Evolutionary conservation across 345 rosid genomes (phyloP), one percentile per base, ranked within the genome.

Genomic region (Erysimum cheiranthoides): DNA sequence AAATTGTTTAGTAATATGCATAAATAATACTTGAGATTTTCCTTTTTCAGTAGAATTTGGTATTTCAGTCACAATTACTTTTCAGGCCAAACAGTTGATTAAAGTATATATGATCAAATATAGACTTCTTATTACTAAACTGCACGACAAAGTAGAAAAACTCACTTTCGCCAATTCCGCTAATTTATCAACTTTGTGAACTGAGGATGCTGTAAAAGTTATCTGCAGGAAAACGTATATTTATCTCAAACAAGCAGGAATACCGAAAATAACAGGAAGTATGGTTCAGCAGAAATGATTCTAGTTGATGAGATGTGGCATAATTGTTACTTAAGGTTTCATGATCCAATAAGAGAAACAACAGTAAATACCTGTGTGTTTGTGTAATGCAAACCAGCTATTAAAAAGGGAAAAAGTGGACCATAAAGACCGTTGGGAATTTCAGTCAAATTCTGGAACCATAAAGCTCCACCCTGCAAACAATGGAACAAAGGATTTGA

Each of bases 371-470:
- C 97, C 97, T 92, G 97, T 67, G 90, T 85, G 63, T 89, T 95
- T 46, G 74, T 74, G 77, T 79, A 92, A 82, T 95, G 97, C 85
- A 95, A 82, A 82, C 82, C 81, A 70, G 90, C 92, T 62, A 92
- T 85, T 50, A 92, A 73, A 58, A 90, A 64, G 11, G 99, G 97
- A 70, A 92, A 87, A 64, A 90, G 63, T 72, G 84, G 74, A 78
- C 96, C 92, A 66, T 73, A 81, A 78, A 71, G 80, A 70, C 93
- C 91, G 42, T 84, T 86, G 47, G 97, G 87, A 50, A 68, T 73
- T 80, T 90, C 96, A 61, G 97, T 87, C 88, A 94, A 86, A 86
- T 94, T 83, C 74, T 88, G 88, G 80, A 94, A 94, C 97, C 99
- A 94, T 36, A 92, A 84, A 71, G 89, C 73, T 68, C 99, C 99